phyloP scores from a whole-genome alignment of 2,329 filamentous ascomycete species.

The Colletotrichum neosansevieriae region DNA sequence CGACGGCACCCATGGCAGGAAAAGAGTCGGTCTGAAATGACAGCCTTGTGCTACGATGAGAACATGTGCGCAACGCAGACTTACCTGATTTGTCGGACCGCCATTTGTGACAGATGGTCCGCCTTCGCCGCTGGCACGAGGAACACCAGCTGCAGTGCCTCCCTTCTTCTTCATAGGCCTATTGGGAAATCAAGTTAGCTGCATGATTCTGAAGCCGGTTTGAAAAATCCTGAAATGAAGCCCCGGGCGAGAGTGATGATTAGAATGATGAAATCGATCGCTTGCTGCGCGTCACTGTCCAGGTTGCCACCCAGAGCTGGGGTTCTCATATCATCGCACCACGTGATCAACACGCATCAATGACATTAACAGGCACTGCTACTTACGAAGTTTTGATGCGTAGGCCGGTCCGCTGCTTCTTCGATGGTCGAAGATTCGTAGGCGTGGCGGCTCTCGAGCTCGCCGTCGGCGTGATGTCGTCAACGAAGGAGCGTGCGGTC shows the following conservation, averaged over 20 bases:
- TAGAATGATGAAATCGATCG: slow-evolving; percentile 28
- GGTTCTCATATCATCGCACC: slow-evolving; percentile 11
- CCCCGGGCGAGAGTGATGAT: slow-evolving; percentile 22
- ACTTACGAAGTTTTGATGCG: slow-evolving; percentile 79
- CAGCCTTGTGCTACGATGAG: slow-evolving; percentile 10
- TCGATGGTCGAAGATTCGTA: slow-evolving; percentile 64
- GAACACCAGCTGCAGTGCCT: slow-evolving; percentile 75
- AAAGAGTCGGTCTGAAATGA: background rate
- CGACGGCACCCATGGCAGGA: slow-evolving; percentile 1
- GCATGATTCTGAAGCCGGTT: background rate
- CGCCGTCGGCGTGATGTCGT: slow-evolving; percentile 59
- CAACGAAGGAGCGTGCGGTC: slow-evolving; percentile 61
- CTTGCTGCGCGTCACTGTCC: slow-evolving; percentile 18
- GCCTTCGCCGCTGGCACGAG: slow-evolving; percentile 73
- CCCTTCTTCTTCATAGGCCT: slow-evolving; percentile 84
- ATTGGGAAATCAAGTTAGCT: slow-evolving; percentile 36
- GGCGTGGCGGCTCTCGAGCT: slow-evolving; percentile 73
- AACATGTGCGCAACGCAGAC: slow-evolving; percentile 42
- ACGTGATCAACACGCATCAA: slow-evolving; percentile 21
- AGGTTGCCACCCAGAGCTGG: slow-evolving; percentile 19
- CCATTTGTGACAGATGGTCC: slow-evolving; percentile 72
- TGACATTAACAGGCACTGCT: slow-evolving; percentile 2
- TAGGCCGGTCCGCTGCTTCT: slow-evolving; percentile 71
- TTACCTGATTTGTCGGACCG: slow-evolving; percentile 65
- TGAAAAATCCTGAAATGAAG: slow-evolving; percentile 13